phyloP scores from a whole-genome alignment of 129 eudicot genomes.

The Ambrosia trifida region DNA sequence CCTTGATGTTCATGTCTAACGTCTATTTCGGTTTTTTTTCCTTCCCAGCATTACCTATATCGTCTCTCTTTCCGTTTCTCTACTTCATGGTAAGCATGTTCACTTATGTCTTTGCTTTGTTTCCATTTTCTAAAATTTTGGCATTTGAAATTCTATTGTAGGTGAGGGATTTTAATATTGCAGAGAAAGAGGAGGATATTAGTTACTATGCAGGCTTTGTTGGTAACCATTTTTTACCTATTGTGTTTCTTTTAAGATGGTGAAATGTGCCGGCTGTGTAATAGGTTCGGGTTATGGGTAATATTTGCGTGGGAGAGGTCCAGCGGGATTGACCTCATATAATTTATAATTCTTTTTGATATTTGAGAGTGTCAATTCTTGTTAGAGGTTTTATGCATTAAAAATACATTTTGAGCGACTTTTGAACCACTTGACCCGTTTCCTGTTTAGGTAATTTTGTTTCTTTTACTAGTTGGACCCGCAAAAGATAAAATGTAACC shows the following conservation, averaged over 20 bases:
- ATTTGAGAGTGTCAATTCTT: background rate
- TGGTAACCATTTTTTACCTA: constrained; percentile 42
- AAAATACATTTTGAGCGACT: background rate
- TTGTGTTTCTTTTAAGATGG: constrained; percentile 2
- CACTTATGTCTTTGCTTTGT: background rate
- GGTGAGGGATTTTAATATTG: constrained; percentile 82
- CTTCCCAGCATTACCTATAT: constrained; percentile 75
- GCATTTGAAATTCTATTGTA: constrained; percentile 24
- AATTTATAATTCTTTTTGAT: background rate
- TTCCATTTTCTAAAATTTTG: background rate
- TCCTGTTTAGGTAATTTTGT: background rate
- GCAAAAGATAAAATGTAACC: background rate
- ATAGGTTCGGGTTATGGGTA: background rate
- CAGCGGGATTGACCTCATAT: background rate
- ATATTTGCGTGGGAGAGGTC: too few relatives aligned
- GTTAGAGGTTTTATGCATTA: background rate
- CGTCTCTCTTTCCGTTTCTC: constrained; percentile 87
- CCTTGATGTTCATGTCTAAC: constrained; percentile 20
- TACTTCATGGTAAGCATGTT: constrained; percentile 78
- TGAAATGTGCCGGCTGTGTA: background rate
- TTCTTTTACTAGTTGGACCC: background rate
- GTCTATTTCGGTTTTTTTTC: background rate
- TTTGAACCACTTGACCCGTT: background rate
- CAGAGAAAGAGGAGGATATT: constrained; percentile 73
- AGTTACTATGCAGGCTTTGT: constrained; percentile 89